Evolutionary conservation across 148 eudicot genomes (phyloP).

Genomic region (Chenopodium formosanum): DNA sequence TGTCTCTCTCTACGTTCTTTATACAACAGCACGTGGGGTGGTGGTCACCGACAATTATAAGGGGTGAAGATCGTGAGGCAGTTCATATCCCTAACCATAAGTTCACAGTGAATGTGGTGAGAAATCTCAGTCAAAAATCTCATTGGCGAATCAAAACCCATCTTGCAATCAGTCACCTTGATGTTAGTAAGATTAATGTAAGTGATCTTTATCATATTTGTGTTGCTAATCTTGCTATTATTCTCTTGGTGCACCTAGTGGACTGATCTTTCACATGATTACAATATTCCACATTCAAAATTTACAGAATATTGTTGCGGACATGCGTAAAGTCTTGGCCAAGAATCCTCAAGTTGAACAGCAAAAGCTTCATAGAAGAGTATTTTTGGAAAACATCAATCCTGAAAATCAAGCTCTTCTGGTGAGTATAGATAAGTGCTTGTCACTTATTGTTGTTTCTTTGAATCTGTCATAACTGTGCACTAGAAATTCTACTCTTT

Average conservation of each 20-base stretch:
- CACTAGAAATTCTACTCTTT: not conserved
- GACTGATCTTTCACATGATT: conserved; percentile 10
- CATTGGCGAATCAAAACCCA: conserved; percentile 97
- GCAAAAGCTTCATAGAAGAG: conserved; percentile 90
- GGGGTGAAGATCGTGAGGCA: conserved; percentile 97
- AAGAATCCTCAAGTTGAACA: conserved; percentile 97
- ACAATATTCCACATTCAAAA: not conserved
- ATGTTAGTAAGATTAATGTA: conserved; percentile 81
- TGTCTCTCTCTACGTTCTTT: not conserved
- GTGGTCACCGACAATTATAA: conserved; percentile 95
- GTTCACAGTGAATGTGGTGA: conserved; percentile 85
- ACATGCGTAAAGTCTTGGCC: conserved; percentile 94
- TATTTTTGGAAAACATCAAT: conserved; percentile 70
- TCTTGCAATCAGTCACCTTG: conserved; percentile 84
- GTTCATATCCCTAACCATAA: conserved; percentile 94
- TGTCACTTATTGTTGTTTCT: not conserved
- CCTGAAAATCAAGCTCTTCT: conserved; percentile 89
- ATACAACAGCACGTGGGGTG: conserved; percentile 82
- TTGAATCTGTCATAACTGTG: not conserved
- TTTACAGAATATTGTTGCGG: conserved; percentile 86
- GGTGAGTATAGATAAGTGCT: conserved; percentile 41
- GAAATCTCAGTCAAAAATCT: conserved; percentile 86
- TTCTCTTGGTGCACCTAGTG: conserved; percentile 9
- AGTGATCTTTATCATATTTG: conserved; percentile 27
- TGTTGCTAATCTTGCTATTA: not conserved